Evolutionary conservation across 768 basidiomycete species (phyloP).

Genomic region (Amanita rimosa): DNA sequence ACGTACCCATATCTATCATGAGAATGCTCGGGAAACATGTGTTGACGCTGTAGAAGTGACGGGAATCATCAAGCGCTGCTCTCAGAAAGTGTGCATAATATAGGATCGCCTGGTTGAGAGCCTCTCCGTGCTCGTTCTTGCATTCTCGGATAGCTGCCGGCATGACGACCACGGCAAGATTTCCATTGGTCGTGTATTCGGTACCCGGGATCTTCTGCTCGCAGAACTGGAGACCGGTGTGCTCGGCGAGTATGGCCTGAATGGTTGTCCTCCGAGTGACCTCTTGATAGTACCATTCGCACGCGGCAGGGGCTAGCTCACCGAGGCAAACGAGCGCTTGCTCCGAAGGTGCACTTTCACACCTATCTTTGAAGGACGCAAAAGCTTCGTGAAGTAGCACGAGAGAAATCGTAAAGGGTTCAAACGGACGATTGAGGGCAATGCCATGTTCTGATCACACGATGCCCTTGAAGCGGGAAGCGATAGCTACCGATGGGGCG

Average conservation of each 20-base stretch:
- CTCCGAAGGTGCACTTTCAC: not conserved
- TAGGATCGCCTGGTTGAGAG: not conserved
- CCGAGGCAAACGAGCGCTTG: not conserved
- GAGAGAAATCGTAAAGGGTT: too few relatives aligned
- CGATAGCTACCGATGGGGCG: too few relatives aligned
- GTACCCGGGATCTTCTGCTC: too few relatives aligned
- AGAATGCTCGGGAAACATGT: too few relatives aligned
- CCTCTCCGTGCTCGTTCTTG: not conserved
- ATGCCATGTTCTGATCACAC: not conserved
- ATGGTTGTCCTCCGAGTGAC: not conserved
- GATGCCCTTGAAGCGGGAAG: not conserved
- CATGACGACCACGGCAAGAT: too few relatives aligned
- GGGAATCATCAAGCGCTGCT: too few relatives aligned
- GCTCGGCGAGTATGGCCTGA: not conserved
- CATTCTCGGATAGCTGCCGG: too few relatives aligned
- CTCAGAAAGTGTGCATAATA: not conserved
- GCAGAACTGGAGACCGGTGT: not conserved
- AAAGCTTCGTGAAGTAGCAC: not conserved
- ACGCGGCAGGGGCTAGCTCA: not conserved
- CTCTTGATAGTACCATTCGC: not conserved
- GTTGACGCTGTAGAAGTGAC: too few relatives aligned
- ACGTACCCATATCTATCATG: too few relatives aligned
- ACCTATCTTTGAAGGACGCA: not conserved
- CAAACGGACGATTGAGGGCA: too few relatives aligned
- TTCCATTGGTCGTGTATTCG: too few relatives aligned